Evolutionary conservation across 169 alveolate species (phyloP), one percentile per base, ranked within the genome.

Genomic region (Eimeria acervulina): DNA sequence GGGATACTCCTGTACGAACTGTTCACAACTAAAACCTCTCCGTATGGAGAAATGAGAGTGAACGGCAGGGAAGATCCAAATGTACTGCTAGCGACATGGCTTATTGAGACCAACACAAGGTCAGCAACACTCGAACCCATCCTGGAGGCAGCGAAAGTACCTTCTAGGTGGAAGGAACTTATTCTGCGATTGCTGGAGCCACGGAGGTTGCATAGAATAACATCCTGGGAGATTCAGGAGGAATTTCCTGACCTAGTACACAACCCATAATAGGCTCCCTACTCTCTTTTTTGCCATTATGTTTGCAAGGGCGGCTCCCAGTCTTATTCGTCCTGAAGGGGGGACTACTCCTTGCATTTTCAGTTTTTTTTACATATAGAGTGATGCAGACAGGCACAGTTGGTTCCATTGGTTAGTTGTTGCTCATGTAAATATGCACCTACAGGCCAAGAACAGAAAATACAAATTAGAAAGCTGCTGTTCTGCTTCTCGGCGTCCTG

Each of bases 1-100:
- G 91, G 91, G 33, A 31, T 83, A 28, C 42, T 83, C 23, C 55
- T 83, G 31, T 83, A 47, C 74, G 91, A 83, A 33, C 76, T 83
- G 44, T 83, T 83, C 31, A 44, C 91, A 26, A 66, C 3, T 23
- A 19, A 55, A 15, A 1, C 8, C 13, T 10, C 7, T 21, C 91
- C 91, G 26, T 83, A 51, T 33, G 51, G 44, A 31, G 66, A 52
- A 26, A 17, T 31, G 51, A 52, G 10, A 42, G 72, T 13, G 21
- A 23, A 19, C 0, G 33, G 4, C 76, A 21, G 0, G 26, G 91
- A 17, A 19, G n/a, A 26, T 1, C 28, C 13, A 23, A 52, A 31
- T 17, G 6, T 4, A 5, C 5, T 31, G 23, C 66, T 51, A 6
- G 70, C 91, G 19, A 33, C 2, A 33, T 47, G 52, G 91, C 91